Evolutionary conservation across 2,329 filamentous ascomycete genomes (phyloP).

Genomic region (Cladorrhinum sp.): DNA sequence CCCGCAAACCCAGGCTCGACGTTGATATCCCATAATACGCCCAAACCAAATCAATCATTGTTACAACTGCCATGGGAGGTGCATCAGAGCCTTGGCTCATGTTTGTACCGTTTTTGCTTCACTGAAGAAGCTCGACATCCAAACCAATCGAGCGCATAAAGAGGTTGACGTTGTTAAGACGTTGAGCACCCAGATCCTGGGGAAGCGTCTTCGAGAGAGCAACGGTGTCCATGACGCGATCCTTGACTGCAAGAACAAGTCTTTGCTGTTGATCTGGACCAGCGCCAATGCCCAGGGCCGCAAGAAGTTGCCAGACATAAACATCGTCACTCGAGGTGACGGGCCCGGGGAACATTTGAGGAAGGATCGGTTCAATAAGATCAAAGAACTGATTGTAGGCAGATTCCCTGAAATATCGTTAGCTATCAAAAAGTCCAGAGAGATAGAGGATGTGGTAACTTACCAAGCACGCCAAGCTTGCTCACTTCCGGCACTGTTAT

Average conservation of each 20-base stretch:
- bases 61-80: not conserved
- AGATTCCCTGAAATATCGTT: constrained; percentile 54
- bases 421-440: constrained; percentile 25
- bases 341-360: constrained; percentile 85
- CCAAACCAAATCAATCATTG: not conserved
- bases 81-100: too few species aligned
- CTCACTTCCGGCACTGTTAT: constrained; percentile 67
- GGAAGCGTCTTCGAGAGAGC: constrained; percentile 84
- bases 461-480: constrained; percentile 79
- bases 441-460: constrained; percentile 28
- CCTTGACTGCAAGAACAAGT: constrained; percentile 92
- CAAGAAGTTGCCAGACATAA: constrained; percentile 97
- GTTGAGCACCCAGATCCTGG: constrained; percentile 76
- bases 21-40: not conserved
- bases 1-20: not conserved
- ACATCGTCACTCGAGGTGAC: constrained; percentile 89
- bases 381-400: constrained; percentile 89
- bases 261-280: constrained; percentile 93
- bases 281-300: constrained; percentile 89
- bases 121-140: constrained; percentile 74
- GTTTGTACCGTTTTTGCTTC: not conserved
- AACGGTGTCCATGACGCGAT: constrained; percentile 95
- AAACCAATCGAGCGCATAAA: constrained; percentile 99
- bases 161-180: constrained; percentile 88
- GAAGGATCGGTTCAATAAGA: constrained; percentile 76